Percentiles rank a stretch among this genome's conserved stretches.
Evolutionary conservation across 805 yeast genomes (phyloP).

Genomic region (Diddensiella caesifluorescens): DNA sequence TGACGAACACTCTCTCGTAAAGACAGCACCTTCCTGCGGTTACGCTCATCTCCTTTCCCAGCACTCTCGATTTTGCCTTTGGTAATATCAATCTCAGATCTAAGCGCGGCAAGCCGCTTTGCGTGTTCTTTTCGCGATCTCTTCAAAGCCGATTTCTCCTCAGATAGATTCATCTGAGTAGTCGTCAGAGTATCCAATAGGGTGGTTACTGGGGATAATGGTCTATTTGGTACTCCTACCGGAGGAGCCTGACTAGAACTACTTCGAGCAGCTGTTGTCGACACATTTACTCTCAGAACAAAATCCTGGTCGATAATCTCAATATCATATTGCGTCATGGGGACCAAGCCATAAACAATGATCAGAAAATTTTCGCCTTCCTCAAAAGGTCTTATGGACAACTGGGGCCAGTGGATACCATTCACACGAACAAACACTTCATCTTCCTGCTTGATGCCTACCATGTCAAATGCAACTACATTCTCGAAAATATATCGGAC

Average conservation of each 20-base stretch:
- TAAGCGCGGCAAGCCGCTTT: conserved; percentile 46
- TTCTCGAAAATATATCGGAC: conserved; percentile 30
- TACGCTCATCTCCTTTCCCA: conserved; percentile 53
- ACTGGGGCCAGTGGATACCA: conserved; percentile 66
- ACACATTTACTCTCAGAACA: conserved; percentile 7
- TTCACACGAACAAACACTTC: conserved; percentile 42
- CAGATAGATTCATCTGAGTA: conserved; percentile 52
- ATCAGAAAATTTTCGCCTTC: conserved; percentile 40
- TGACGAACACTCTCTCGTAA: conserved; percentile 43
- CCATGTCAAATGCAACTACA: conserved; percentile 31
- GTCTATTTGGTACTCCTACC: conserved; percentile 27
- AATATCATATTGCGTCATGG: conserved; percentile 58
- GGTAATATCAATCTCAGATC: conserved; percentile 52
- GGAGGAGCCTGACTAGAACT: conserved; percentile 5
- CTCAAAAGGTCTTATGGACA: conserved; percentile 37
- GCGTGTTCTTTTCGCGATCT: conserved; percentile 53
- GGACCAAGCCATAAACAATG: conserved; percentile 61
- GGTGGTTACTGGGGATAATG: conserved; percentile 56
- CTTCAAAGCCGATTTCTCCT: conserved; percentile 54
- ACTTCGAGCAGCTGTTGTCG: conserved; percentile 12
- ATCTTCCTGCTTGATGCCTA: conserved; percentile 22
- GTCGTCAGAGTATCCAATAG: conserved; percentile 61
- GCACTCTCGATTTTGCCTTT: conserved; percentile 44
- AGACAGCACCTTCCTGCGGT: conserved; percentile 46
- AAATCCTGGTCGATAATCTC: conserved; percentile 34